Percentiles rank a stretch among this genome's conserved stretches.
Evolutionary conservation across 306 rosid species (phyloP).

Genomic region (Casuarina glauca): DNA sequence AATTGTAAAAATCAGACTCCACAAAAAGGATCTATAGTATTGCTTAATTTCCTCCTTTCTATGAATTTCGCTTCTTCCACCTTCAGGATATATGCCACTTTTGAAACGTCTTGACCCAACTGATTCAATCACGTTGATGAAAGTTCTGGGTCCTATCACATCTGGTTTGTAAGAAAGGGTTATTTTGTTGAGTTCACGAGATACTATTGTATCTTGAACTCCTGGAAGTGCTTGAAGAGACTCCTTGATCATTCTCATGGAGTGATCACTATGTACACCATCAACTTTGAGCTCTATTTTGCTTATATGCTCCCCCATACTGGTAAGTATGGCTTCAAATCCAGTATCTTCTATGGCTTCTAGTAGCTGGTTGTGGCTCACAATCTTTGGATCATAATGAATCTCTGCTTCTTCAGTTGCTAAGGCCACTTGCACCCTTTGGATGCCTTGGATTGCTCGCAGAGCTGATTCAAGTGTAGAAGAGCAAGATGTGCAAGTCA

Average conservation of each 20-base stretch:
- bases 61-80: constrained; percentile 45
- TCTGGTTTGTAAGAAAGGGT: constrained; percentile 64
- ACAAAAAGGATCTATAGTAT: constrained; percentile 46
- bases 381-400: constrained; percentile 54
- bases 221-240: constrained; percentile 65
- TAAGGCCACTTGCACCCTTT: constrained; percentile 62
- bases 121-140: constrained; percentile 64
- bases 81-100: constrained; percentile 56
- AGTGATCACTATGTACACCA: constrained; percentile 34
- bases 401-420: constrained; percentile 84
- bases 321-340: constrained; percentile 56
- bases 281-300: constrained; percentile 68
- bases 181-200: constrained; percentile 40
- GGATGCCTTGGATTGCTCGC: constrained; percentile 49
- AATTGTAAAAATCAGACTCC: constrained; percentile 64
- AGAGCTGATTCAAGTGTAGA: constrained; percentile 68
- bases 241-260: constrained; percentile 28
- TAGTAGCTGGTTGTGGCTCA: constrained; percentile 43
- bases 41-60: constrained; percentile 53
- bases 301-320: constrained; percentile 62
- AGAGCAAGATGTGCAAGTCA: constrained; percentile 87
- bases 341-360: constrained; percentile 55
- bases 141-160: constrained; percentile 71
- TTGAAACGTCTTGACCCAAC: constrained; percentile 60
- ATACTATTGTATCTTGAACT: constrained; percentile 35